Percentiles rank a stretch among this genome's conserved stretches.
phyloP scores from a whole-genome alignment of 1,284 basidiomycete species.

The Lentinus polychrous region DNA sequence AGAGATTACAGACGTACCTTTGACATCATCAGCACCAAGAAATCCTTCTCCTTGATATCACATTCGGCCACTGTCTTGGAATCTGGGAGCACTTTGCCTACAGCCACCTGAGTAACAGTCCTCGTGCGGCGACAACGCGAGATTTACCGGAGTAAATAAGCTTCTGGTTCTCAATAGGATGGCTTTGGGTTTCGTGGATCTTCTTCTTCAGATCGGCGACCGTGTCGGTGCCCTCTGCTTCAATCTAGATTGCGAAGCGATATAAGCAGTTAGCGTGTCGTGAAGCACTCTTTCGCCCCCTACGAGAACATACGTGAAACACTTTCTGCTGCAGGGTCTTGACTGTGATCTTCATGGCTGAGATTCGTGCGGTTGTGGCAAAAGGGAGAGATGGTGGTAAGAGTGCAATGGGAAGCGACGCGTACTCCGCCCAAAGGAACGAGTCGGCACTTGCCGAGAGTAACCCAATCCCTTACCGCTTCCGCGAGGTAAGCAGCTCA shows the following conservation, averaged over 20 bases:
- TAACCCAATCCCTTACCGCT: not conserved
- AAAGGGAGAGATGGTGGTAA: conserved; percentile 13
- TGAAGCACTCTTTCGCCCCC: not conserved
- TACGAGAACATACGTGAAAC: conserved; percentile 45
- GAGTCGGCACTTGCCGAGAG: conserved; percentile 1
- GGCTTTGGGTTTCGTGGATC: conserved; percentile 75
- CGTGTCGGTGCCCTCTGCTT: conserved; percentile 73
- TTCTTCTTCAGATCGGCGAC: conserved; percentile 80
- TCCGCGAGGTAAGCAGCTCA: not conserved
- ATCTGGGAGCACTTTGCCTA: conserved; percentile 91
- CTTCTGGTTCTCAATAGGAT: conserved; percentile 77
- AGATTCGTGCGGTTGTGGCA: not conserved
- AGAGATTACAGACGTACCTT: conserved; percentile 56
- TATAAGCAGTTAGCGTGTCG: not conserved
- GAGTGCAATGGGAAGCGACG: conserved; percentile 4
- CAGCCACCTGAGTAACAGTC: not conserved
- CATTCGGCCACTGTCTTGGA: conserved; percentile 84
- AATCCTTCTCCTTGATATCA: conserved; percentile 98
- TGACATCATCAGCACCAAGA: conserved; percentile 96
- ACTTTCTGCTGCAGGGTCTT: conserved; percentile 92
- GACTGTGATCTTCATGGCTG: conserved; percentile 84
- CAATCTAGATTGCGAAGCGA: conserved; percentile 47
- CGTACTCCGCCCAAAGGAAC: conserved; percentile 1
- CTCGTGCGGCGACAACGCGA: conserved; percentile 3
- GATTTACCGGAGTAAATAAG: conserved; percentile 86